Evolutionary conservation across 495 filamentous ascomycete genomes (phyloP).

Genomic region (Tuber microsphaerosporum): DNA sequence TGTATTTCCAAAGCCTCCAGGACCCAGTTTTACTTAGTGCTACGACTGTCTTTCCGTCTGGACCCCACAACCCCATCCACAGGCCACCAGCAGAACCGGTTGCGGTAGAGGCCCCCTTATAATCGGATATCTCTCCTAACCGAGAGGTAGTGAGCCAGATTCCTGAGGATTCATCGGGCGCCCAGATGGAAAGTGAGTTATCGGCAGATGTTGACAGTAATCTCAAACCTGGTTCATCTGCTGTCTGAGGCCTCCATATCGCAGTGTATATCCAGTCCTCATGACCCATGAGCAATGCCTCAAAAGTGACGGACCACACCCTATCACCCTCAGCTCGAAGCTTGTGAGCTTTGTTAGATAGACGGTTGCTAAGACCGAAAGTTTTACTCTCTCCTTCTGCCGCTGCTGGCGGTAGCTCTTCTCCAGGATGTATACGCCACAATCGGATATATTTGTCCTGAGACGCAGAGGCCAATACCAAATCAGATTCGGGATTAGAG

Average conservation of each 20-base stretch:
- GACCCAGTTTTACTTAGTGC: slow-evolving; percentile 85
- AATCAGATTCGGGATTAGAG: slow-evolving; percentile 51
- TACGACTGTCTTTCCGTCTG: slow-evolving; percentile 62
- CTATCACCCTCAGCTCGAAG: slow-evolving; percentile 52
- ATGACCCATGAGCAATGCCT: slow-evolving; percentile 88
- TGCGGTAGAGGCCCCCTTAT: slow-evolving; percentile 90
- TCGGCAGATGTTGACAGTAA: slow-evolving; percentile 90
- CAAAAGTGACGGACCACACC: slow-evolving; percentile 78
- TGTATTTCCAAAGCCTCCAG: slow-evolving; percentile 74
- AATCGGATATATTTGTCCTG: slow-evolving; percentile 96
- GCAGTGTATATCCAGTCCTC: slow-evolving; percentile 97
- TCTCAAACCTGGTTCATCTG: slow-evolving; percentile 48
- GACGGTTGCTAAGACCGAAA: slow-evolving; percentile 40
- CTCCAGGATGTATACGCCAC: slow-evolving; percentile 74
- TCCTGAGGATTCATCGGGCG: slow-evolving; percentile 69
- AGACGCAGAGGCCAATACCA: slow-evolving; percentile 85
- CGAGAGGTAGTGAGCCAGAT: slow-evolving; percentile 80
- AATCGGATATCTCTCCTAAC: slow-evolving; percentile 84
- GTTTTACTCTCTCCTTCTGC: slow-evolving; percentile 46
- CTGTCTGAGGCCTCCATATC: slow-evolving; percentile 56
- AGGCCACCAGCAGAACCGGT: slow-evolving; percentile 93
- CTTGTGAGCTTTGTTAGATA: slow-evolving; percentile 82
- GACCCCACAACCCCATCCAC: slow-evolving; percentile 92
- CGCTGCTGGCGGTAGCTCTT: slow-evolving; percentile 49
- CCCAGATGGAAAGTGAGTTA: slow-evolving; percentile 89